phyloP scores from a whole-genome alignment of 768 basidiomycete genomes.

The Mycena floridula region DNA sequence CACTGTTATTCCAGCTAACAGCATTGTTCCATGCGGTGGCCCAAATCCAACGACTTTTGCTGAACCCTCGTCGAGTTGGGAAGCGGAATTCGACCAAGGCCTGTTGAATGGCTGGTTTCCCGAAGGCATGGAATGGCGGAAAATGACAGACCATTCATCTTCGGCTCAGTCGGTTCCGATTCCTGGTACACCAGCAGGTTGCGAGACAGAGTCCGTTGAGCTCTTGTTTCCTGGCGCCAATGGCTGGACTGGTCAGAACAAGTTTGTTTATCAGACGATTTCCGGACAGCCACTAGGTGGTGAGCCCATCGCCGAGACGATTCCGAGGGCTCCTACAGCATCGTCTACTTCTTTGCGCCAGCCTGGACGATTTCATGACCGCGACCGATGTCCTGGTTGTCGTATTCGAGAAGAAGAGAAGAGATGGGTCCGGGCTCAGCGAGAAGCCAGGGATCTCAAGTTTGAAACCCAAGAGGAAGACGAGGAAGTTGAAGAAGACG shows the following conservation, averaged over 20 bases:
- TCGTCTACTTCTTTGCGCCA: not conserved
- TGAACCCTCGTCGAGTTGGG: too few relatives aligned
- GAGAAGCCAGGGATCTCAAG: too few relatives aligned
- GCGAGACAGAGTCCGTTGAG: not conserved
- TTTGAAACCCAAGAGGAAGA: conserved; percentile 7
- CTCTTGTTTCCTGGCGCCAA: not conserved
- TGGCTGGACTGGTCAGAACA: not conserved
- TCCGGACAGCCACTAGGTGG: not conserved
- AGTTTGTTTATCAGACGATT: not conserved
- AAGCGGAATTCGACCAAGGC: conserved; percentile 4
- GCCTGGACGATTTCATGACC: not conserved
- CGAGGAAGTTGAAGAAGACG: conserved; percentile 22
- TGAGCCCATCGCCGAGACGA: not conserved
- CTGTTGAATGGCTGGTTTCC: conserved; percentile 3
- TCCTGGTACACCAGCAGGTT: not conserved
- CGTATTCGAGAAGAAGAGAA: not conserved
- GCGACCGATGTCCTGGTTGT: not conserved
- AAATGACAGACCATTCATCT: not conserved
- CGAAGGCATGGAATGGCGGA: not conserved
- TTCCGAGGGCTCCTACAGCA: not conserved
- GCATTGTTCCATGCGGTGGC: conserved; percentile 3
- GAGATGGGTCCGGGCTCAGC: not conserved
- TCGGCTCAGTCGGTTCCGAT: not conserved
- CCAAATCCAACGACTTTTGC: not conserved
- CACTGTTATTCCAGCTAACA: not conserved